Evolutionary conservation across 176 grass and related monocot species (phyloP).

Genomic region (Aegilops speltoides): DNA sequence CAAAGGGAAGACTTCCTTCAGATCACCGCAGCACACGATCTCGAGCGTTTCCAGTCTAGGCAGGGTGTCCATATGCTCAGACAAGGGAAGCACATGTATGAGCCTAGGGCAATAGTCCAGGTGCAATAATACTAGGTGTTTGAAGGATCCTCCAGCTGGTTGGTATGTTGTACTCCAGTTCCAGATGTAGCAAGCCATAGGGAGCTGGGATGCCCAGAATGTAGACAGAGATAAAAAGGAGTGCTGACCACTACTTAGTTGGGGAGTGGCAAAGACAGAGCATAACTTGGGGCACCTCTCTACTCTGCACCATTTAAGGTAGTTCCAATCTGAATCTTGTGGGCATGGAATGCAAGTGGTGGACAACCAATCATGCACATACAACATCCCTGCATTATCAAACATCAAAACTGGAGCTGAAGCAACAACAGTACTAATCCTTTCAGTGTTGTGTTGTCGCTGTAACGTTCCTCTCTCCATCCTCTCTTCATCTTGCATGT

Average conservation of each 20-base stretch:
- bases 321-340: rapidly evolving
- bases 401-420: too few relatives aligned
- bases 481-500: background rate
- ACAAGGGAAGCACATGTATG: background rate
- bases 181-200: background rate
- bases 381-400: too few relatives aligned
- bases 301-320: rapidly evolving
- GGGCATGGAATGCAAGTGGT: background rate
- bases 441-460: background rate
- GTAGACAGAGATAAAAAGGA: rapidly evolving
- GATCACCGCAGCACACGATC: background rate
- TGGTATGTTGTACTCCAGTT: rapidly evolving
- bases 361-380: background rate
- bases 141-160: rapidly evolving
- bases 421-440: background rate
- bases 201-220: conserved; percentile 19
- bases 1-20: background rate
- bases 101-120: background rate
- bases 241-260: too few relatives aligned
- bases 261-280: too few relatives aligned
- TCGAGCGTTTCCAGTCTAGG: background rate
- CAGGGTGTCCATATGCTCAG: background rate
- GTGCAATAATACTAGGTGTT: background rate
- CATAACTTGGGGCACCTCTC: too few relatives aligned
- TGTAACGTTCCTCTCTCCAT: background rate